Base-by-base conservation (phyloP, 768 basidiomycete genomes). In the Mrakia frigida region DNA sequence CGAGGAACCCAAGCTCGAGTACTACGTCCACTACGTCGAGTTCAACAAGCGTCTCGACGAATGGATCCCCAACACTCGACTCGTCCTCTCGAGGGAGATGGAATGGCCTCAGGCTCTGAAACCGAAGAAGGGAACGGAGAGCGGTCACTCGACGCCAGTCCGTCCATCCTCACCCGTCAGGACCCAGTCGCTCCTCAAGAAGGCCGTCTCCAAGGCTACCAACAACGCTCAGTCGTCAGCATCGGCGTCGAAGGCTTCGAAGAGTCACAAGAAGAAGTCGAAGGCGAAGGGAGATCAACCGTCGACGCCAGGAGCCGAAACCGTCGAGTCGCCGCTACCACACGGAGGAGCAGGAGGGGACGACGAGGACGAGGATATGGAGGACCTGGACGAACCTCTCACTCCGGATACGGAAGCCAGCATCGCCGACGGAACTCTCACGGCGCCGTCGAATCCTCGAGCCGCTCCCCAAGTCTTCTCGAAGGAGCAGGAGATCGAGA, bases 21-120 rank as follows among this genome's bases (percentile, higher is more conserved):
- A 90, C 86, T 99, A 98, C 81, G 93, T 98, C 28, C 97, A 99
- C 82, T 99, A 96, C 90, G 94, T 98, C 80, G 89, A 93, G 79
- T 98, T 98, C 87, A 99, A 99, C 86, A 99, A 99, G 83, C 94
- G 97, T 78, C 86, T 98, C 56, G 97, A 99, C 82, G 97, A 97
- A 74, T 99, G 97, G 97, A 91, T 99, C 33, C 85, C 91, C 21
- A 93, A 92, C 23, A 90, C 92, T 0, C 89, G 96, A 56, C 87
- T 99, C 75, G 88, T 98, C 59, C 86, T 95, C 63, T 87, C 85
- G 77, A 87, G 90, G 79, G 94, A 97, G 81, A 87, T 99, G 79
- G 94, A 98, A 84, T 96, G 93, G 94, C 96, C 97, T 3, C 79
- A 82, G 21, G 79, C 84, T 25, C 85, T 86, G 2, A 86, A 87